These are phyloP conservation scores for Lachnellula willkommii DNA, from an alignment of 2,329 filamentous ascomycete genomes.

Conservation along the genomic window DNA sequence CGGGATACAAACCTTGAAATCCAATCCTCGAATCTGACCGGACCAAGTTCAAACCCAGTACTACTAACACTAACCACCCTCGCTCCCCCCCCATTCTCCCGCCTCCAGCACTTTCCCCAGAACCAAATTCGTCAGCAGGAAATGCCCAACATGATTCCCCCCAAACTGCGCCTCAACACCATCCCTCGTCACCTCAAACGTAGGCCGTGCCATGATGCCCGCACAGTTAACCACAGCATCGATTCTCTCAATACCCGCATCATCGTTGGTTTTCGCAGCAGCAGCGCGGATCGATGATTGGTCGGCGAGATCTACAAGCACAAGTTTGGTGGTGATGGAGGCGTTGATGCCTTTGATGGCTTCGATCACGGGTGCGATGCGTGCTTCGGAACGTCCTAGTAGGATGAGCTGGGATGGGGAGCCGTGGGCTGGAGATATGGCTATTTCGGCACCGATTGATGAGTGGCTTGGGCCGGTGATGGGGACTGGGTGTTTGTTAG, in stretches of 20 bases:
- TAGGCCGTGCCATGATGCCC: slow-evolving; percentile 36
- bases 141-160: slow-evolving; percentile 28
- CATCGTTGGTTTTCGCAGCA: slow-evolving; percentile 32
- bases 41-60: slow-evolving; percentile 34
- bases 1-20: slow-evolving; percentile 32
- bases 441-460: slow-evolving; percentile 17
- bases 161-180: slow-evolving; percentile 34
- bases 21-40: slow-evolving; percentile 34
- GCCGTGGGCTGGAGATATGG: slow-evolving; percentile 21
- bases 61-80: slow-evolving; percentile 37
- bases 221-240: slow-evolving; percentile 42
- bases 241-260: slow-evolving; percentile 31
- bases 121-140: slow-evolving; percentile 28
- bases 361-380: slow-evolving; percentile 14
- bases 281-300: slow-evolving; percentile 37
- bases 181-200: slow-evolving; percentile 30
- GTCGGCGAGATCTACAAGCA: slow-evolving; percentile 35
- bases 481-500: slow-evolving; percentile 3
- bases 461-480: slow-evolving; percentile 17
- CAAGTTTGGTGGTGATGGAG: slow-evolving; percentile 10
- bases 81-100: slow-evolving; percentile 11
- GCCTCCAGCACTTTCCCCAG: slow-evolving; percentile 25
- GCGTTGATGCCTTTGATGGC: slow-evolving; percentile 11
- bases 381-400: slow-evolving; percentile 12
- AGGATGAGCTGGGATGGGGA: slow-evolving; percentile 16